Percentiles rank a stretch among this genome's conserved stretches.
phyloP scores from a whole-genome alignment of 176 grass and related monocot species.

The Bolboschoenus planiculmis region DNA sequence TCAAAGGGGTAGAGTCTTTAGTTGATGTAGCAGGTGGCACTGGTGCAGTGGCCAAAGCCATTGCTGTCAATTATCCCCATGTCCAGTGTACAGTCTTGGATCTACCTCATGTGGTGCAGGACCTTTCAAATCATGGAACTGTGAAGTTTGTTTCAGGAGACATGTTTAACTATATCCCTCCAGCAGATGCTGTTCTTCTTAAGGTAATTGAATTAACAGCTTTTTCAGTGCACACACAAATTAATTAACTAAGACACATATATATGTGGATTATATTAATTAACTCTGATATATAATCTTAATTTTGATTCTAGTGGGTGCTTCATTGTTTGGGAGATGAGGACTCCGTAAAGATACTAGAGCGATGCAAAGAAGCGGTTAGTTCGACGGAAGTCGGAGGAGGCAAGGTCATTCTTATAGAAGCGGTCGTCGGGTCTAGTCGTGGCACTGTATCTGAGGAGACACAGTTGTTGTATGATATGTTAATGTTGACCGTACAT shows the following conservation, averaged over 20 bases:
- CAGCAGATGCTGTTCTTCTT: neutral
- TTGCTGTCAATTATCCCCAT: constrained; percentile 30
- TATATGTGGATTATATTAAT: no score
- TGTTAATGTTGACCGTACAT: neutral
- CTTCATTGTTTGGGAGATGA: constrained; percentile 44
- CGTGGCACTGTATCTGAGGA: neutral
- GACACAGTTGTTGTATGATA: neutral
- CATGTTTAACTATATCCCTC: constrained; percentile 12
- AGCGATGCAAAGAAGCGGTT: constrained; percentile 44
- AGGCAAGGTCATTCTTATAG: constrained; percentile 7
- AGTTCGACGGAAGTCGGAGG: neutral
- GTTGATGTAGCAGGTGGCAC: constrained; percentile 35
- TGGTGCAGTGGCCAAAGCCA: constrained; percentile 13
- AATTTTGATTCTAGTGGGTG: constrained; percentile 28
- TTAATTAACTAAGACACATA: no score
- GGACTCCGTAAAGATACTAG: constrained; percentile 45
- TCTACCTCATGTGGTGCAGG: constrained; percentile 26
- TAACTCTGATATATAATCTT: no score
- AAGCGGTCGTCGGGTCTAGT: neutral
- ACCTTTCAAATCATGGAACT: neutral
- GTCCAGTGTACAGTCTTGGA: constrained; percentile 42
- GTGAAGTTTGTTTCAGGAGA: constrained; percentile 47
- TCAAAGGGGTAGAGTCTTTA: neutral
- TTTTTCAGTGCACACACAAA: no score
- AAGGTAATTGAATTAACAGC: neutral